Percentiles rank a stretch among this genome's conserved stretches.
phyloP scores from a whole-genome alignment of 352 stramenopile species.

The Phytophthora sansomeana region DNA sequence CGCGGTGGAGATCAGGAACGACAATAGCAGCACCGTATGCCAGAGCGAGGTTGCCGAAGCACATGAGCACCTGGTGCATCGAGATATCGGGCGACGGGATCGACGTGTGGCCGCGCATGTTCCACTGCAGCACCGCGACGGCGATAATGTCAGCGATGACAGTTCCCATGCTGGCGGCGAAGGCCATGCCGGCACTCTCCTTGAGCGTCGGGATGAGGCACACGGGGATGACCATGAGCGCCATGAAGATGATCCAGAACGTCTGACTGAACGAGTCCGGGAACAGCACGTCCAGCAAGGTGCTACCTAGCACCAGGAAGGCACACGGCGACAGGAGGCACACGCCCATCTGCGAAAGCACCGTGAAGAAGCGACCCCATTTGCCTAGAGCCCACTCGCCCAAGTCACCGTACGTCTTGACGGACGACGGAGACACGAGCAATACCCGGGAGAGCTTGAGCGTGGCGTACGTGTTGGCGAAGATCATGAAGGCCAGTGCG shows the following conservation, averaged over 20 bases:
- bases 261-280: conserved; percentile 46
- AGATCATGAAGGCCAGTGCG: conserved; percentile 35
- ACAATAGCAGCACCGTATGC: conserved; percentile 65
- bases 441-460: conserved; percentile 57
- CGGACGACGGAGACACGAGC: conserved; percentile 50
- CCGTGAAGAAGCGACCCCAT: conserved; percentile 49
- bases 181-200: conserved; percentile 18
- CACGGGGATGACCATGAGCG: conserved; percentile 47
- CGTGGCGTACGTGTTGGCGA: conserved; percentile 59
- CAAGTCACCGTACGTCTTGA: conserved; percentile 60
- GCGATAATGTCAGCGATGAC: conserved; percentile 57
- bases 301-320: conserved; percentile 60
- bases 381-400: conserved; percentile 47
- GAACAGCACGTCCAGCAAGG: conserved; percentile 53
- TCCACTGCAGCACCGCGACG: conserved; percentile 48
- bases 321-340: conserved; percentile 52
- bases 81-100: conserved; percentile 47
- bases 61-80: conserved; percentile 52
- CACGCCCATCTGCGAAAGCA: conserved; percentile 51
- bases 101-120: conserved; percentile 52
- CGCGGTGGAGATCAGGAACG: conserved; percentile 56
- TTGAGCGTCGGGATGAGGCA: conserved; percentile 57
- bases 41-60: conserved; percentile 59
- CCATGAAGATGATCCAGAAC: conserved; percentile 67
- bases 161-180: conserved; percentile 55